A percentile compares a stretch with the other conserved stretches of the same genome.
Evolutionary conservation across 371 early-diverging fungal species (phyloP).

Genomic region (Batkoa obscura): DNA sequence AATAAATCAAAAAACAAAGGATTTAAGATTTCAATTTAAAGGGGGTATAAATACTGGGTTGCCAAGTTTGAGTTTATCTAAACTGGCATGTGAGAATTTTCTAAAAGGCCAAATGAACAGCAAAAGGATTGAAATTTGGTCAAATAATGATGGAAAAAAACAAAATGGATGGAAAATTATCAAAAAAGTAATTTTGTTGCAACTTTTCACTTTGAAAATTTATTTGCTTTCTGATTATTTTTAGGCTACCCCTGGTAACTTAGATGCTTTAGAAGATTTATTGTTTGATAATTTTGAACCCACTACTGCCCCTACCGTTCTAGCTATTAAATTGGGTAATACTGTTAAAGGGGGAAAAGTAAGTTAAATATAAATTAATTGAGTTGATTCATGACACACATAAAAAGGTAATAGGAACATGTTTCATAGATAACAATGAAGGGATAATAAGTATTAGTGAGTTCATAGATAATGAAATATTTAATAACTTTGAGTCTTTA

Average conservation of each 20-base stretch:
- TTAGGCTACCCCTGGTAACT: slow-evolving; percentile 82
- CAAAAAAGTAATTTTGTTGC: not conserved
- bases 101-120: slow-evolving; percentile 52
- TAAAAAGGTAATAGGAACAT: slow-evolving; percentile 56
- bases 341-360: slow-evolving; percentile 17
- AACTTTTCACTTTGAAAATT: not conserved
- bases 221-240: too few relatives aligned
- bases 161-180: not conserved
- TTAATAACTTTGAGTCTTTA: slow-evolving; percentile 79
- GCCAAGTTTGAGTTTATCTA: slow-evolving; percentile 57
- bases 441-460: slow-evolving; percentile 60
- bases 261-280: slow-evolving; percentile 75
- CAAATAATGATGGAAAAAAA: slow-evolving; percentile 20
- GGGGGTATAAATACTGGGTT: slow-evolving; percentile 21
- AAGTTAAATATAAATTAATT: not conserved
- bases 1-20: too few relatives aligned
- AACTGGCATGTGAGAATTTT: slow-evolving; percentile 47
- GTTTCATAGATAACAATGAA: slow-evolving; percentile 70
- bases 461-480: slow-evolving; percentile 81
- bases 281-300: slow-evolving; percentile 53
- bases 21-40: too few relatives aligned
- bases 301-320: slow-evolving; percentile 55
- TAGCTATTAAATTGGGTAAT: slow-evolving; percentile 26
- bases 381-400: not conserved
- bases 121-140: slow-evolving; percentile 68